phyloP scores from a whole-genome alignment of 148 eudicot genomes.

The Fagopyrum esculentum region DNA sequence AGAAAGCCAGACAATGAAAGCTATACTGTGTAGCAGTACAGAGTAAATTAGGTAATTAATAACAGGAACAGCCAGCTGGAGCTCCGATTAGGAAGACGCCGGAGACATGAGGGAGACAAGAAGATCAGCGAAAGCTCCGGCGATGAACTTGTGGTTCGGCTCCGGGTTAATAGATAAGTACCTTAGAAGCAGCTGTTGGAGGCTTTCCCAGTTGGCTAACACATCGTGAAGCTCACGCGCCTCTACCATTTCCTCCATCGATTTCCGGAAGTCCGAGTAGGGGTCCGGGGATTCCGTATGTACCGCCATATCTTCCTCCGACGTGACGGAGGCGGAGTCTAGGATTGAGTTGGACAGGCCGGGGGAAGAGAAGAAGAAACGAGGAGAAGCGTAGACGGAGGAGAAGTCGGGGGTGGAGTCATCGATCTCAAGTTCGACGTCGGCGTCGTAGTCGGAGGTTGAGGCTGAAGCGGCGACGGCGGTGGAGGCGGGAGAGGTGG shows the following conservation, averaged over 20 bases:
- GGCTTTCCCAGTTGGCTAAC: conserved; percentile 49
- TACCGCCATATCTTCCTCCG: conserved; percentile 28
- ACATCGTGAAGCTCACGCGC: conserved; percentile 49
- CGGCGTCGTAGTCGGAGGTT: conserved; percentile 18
- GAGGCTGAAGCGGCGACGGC: conserved; percentile 18
- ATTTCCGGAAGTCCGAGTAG: conserved; percentile 62
- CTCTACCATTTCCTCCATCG: conserved; percentile 98
- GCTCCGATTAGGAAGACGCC: neutral
- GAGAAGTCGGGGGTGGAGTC: conserved; percentile 49
- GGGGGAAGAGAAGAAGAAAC: conserved; percentile 93
- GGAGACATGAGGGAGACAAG: conserved; percentile 55
- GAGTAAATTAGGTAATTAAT: neutral
- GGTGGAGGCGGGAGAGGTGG: conserved; percentile 15
- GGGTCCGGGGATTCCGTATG: conserved; percentile 93
- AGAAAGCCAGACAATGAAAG: neutral
- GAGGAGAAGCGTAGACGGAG: conserved; percentile 53
- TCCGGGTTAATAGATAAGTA: conserved; percentile 69
- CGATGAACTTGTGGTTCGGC: conserved; percentile 70
- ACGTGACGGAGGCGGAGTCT: conserved; percentile 37
- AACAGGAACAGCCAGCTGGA: neutral
- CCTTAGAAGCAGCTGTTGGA: conserved; percentile 68
- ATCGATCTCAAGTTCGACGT: neutral
- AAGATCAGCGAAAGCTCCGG: conserved; percentile 83
- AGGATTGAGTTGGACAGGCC: conserved; percentile 79
- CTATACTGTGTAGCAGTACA: neutral